phyloP scores from a whole-genome alignment of 2,329 filamentous ascomycete species.

The Aspergillus amoenus region DNA sequence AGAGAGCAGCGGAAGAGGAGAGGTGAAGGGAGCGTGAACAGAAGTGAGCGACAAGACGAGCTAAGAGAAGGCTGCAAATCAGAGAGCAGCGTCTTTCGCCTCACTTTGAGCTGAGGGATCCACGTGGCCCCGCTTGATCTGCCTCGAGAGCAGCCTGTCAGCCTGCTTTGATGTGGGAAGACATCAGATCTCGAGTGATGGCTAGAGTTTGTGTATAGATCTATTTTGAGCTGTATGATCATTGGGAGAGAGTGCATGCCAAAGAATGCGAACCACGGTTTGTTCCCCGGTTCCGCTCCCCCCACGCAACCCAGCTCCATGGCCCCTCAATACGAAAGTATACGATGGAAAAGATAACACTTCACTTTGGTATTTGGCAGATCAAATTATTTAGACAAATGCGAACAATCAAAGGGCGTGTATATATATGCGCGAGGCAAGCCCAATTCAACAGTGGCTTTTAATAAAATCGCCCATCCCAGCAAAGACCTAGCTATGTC shows the following conservation, averaged over 20 bases:
- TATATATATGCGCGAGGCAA: background rate
- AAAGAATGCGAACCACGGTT: conserved; percentile 4
- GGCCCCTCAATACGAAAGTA: no score
- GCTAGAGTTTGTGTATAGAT: background rate
- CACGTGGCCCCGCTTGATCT: conserved; percentile 29
- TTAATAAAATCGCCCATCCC: background rate
- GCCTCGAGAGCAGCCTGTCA: background rate
- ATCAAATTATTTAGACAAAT: no score
- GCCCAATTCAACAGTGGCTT: background rate
- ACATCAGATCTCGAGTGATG: background rate
- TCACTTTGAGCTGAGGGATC: conserved; percentile 27
- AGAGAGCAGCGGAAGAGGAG: conserved; percentile 9
- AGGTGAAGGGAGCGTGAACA: conserved; percentile 9
- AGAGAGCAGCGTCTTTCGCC: conserved; percentile 17
- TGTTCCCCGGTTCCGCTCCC: background rate
- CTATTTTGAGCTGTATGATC: background rate
- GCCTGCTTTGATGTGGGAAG: background rate
- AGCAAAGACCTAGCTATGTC: conserved; percentile 42
- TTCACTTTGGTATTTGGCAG: no score
- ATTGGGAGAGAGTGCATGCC: background rate
- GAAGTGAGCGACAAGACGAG: conserved; percentile 5
- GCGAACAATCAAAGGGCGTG: background rate
- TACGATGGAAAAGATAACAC: no score
- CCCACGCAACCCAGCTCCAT: background rate
- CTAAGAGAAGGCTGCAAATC: conserved; percentile 10